Base-by-base conservation (phyloP, 108 stramenopile genomes). In the Skeletonema menzelii region DNA sequence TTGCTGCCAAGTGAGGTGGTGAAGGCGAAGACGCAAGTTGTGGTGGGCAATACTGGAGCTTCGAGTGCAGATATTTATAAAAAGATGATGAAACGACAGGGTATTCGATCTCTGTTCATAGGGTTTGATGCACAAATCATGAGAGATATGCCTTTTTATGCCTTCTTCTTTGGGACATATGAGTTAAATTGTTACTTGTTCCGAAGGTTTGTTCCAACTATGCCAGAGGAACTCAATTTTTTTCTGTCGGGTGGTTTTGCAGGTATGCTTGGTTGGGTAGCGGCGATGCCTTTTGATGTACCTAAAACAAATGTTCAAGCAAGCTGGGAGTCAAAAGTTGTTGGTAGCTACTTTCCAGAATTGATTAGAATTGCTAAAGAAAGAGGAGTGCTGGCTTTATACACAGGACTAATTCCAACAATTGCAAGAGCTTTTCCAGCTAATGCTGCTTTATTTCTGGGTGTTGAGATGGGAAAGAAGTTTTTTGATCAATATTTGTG, bases 221-320 rank as follows among this genome's bases (percentile, higher is more conserved):
- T 95, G 91, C 94, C 94, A 26, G 94, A 95, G 27, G 94, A 95
- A 65, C 60, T 95, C 53, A 92, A 92, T 66, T 92, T 84, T 65
- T 95, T 95, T 72, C 60, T 95, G 64, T 84, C 68, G 70, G 95
- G 95, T 67, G 95, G 95, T 32, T 82, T 96, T 34, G 95, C 95
- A 2, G 95, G 95, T 27, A 92, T 94, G 90, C 60, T 89, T 49
- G 92, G 90, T 42, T 96, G 95, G 95, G 55, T 82, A 44, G 78
- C 91, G 15, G 95, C 93, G 32, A 95, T 95, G 91, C 94, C 89
- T 8, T 93, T 96, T 71, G 95, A 96, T 82, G 95, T 96, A 7
- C 95, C 95, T 10, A 96, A 96, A 71, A 96, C 95, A 27, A 93
- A 93, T 74, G 88, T 96, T 7, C 95, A 96, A 76, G 76, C 89